A percentile compares a stretch with the other conserved stretches of the same genome.
Evolutionary conservation across 495 filamentous ascomycete species (phyloP).

Genomic region (Cercophora scortea): DNA sequence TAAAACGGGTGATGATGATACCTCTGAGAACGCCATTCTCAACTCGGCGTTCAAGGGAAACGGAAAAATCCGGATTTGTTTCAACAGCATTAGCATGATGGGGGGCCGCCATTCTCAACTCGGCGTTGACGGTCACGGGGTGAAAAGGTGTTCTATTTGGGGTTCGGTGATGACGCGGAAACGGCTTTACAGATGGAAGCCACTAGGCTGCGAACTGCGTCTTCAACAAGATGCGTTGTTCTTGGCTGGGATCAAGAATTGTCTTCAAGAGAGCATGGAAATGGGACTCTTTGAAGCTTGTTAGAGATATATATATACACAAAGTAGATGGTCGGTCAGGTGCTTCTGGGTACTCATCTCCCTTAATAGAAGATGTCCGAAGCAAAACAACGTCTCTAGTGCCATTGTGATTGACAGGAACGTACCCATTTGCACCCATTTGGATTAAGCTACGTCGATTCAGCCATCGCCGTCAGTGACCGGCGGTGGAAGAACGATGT

Average conservation of each 20-base stretch:
- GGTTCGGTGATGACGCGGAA: neutral
- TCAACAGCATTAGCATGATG: constrained; percentile 27
- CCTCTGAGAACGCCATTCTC: constrained; percentile 25
- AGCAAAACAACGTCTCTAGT: too few relatives aligned
- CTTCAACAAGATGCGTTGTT: constrained; percentile 20
- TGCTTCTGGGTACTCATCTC: too few relatives aligned
- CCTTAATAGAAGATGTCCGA: neutral
- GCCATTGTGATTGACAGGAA: too few relatives aligned
- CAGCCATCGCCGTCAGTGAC: too few relatives aligned
- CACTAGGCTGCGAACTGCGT: constrained; percentile 5
- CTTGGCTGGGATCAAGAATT: constrained; percentile 9
- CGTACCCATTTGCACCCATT: too few relatives aligned
- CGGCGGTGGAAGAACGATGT: too few relatives aligned
- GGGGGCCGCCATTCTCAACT: constrained; percentile 27
- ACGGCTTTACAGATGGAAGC: neutral
- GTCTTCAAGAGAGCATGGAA: constrained; percentile 12
- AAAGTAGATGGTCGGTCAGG: neutral
- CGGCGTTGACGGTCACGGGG: constrained; percentile 19
- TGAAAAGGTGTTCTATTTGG: constrained; percentile 12
- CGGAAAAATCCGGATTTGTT: constrained; percentile 20
- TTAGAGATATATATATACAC: neutral
- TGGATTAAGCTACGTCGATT: too few relatives aligned
- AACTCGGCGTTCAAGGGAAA: constrained; percentile 26
- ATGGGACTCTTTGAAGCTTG: neutral
- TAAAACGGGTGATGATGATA: constrained; percentile 23